These are phyloP conservation scores for Ceratocystis variospora DNA, from an alignment of 2,329 filamentous ascomycete genomes.

Conservation along the genomic window DNA sequence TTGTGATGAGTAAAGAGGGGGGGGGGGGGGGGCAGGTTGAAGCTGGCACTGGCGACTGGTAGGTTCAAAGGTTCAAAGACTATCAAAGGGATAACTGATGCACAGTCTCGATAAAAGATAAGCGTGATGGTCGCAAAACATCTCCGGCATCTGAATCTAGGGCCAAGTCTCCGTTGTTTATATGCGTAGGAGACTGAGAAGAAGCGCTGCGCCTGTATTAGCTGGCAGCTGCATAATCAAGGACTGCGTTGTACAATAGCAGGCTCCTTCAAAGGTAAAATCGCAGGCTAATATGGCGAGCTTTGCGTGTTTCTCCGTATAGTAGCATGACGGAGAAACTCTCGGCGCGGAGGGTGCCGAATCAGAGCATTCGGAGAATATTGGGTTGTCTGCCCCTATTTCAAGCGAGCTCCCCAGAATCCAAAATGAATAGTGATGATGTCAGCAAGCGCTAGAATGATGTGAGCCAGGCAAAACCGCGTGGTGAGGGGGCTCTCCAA, in stretches of 20 bases:
- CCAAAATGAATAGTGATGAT: background rate
- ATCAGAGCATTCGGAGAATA: too few species aligned
- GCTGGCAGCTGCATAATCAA: background rate
- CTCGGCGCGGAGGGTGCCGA: background rate
- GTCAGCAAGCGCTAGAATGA: background rate
- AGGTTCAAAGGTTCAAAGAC: too few species aligned
- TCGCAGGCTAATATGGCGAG: background rate
- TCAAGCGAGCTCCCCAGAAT: background rate
- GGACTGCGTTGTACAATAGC: background rate
- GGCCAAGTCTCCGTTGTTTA: background rate
- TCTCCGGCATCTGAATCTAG: background rate
- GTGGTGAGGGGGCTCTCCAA: too few species aligned
- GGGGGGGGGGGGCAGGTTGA: background rate
- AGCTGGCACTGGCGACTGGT: too few species aligned
- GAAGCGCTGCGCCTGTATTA: background rate
- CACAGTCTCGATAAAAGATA: too few species aligned
- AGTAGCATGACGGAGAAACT: conserved; percentile 3
- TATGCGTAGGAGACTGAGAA: background rate
- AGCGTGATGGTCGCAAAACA: too few species aligned
- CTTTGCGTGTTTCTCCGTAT: background rate
- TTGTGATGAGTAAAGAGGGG: too few species aligned
- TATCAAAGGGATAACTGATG: too few species aligned
- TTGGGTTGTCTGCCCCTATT: background rate
- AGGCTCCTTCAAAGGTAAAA: background rate
- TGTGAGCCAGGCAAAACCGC: too few species aligned